phyloP scores from a whole-genome alignment of 2,329 filamentous ascomycete genomes.

The Arthroderma sp. region DNA sequence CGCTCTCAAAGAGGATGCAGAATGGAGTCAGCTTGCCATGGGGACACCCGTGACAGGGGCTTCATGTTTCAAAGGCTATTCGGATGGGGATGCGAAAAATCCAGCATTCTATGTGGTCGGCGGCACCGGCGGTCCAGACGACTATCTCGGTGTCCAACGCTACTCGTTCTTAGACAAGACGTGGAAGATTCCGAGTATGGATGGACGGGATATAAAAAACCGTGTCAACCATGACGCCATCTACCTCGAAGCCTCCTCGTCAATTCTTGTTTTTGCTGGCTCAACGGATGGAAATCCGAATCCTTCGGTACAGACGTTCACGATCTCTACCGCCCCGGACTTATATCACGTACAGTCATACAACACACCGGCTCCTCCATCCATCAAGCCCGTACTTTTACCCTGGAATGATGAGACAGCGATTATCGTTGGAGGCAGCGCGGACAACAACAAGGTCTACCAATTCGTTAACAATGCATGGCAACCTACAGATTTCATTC shows the following conservation, averaged over 20 bases:
- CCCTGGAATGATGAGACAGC: slow-evolving; percentile 60
- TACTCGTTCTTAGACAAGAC: slow-evolving; percentile 46
- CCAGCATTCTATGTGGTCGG: slow-evolving; percentile 71
- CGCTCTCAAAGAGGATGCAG: slow-evolving; percentile 52
- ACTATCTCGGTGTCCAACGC: slow-evolving; percentile 64
- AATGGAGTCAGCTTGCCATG: slow-evolving; percentile 56
- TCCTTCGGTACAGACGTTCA: slow-evolving; percentile 62
- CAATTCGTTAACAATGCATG: slow-evolving; percentile 59
- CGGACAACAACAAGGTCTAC: slow-evolving; percentile 56
- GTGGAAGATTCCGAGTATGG: slow-evolving; percentile 36
- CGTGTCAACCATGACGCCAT: slow-evolving; percentile 62
- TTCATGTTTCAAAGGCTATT: slow-evolving; percentile 60
- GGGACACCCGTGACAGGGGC: slow-evolving; percentile 62
- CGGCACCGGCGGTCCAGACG: slow-evolving; percentile 45
- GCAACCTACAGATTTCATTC: slow-evolving; percentile 52
- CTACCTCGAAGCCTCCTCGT: slow-evolving; percentile 58
- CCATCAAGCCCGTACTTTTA: slow-evolving; percentile 58
- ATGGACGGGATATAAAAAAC: slow-evolving; percentile 49
- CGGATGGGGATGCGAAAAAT: slow-evolving; percentile 43
- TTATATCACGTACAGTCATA: slow-evolving; percentile 48
- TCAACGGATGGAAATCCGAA: slow-evolving; percentile 47
- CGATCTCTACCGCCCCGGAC: slow-evolving; percentile 54
- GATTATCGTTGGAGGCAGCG: slow-evolving; percentile 61
- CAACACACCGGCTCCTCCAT: slow-evolving; percentile 47
- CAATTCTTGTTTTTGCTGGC: slow-evolving; percentile 72